Evolutionary conservation across 139 green algal species (phyloP).

Genomic region (Auxenochlorella protothecoides): DNA sequence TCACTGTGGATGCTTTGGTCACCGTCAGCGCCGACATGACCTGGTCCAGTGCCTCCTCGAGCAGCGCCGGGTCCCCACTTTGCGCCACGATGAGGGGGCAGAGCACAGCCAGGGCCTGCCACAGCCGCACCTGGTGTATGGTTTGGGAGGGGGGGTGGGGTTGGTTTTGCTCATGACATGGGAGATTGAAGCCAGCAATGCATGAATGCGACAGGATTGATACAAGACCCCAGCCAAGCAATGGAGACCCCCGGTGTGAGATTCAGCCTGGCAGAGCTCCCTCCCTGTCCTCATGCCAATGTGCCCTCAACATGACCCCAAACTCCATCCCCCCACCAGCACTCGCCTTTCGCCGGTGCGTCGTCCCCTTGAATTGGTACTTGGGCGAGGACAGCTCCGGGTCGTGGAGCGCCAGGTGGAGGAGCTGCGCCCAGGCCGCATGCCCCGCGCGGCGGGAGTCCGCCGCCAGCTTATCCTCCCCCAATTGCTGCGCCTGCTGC

Average conservation of each 20-base stretch:
- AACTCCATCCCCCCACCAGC: constrained; percentile 3
- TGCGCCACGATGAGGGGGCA: constrained; percentile 13
- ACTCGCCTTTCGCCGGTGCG: constrained; percentile 44
- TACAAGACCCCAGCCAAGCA: too few relatives aligned
- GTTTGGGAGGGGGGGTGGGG: too few relatives aligned
- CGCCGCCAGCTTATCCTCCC: constrained; percentile 4
- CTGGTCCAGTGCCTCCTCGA: constrained; percentile 4
- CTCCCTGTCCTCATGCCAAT: too few relatives aligned
- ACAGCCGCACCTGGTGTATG: constrained; percentile 34
- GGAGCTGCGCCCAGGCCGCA: constrained; percentile 23
- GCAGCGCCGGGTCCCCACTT: background rate
- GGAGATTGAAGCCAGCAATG: too few relatives aligned
- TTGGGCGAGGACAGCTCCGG: constrained; percentile 16
- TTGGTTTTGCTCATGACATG: too few relatives aligned
- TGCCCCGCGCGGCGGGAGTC: constrained; percentile 8
- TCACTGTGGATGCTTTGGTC: constrained; percentile 41
- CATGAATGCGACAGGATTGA: too few relatives aligned
- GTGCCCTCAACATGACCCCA: too few relatives aligned
- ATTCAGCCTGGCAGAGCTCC: too few relatives aligned
- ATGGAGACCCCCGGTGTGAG: too few relatives aligned
- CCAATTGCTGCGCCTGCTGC: background rate
- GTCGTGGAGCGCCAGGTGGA: constrained; percentile 23
- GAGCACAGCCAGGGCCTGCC: constrained; percentile 52
- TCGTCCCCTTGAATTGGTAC: constrained; percentile 17
- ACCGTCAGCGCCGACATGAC: constrained; percentile 18